Base-by-base conservation (phyloP, 768 basidiomycete species). In the Psilocybe cubensis region DNA sequence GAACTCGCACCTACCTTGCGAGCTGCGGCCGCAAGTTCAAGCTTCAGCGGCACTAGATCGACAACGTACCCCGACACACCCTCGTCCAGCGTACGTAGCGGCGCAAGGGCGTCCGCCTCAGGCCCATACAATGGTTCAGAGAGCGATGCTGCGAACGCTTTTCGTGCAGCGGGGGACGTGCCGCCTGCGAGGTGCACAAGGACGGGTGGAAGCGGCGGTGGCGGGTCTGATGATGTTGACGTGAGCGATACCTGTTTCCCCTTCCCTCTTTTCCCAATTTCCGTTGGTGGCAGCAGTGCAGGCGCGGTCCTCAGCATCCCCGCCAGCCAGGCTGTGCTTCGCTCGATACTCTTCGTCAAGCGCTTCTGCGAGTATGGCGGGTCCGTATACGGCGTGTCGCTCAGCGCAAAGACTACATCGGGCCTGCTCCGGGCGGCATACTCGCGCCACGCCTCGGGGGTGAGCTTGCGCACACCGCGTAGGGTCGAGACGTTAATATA, bases 311-410 rank as follows among this genome's bases (percentile, higher is more conserved):
- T 71, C 2, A 92, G 76, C 1, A 91, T 58, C 29, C 80, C 74
- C 0, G 78, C 70, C 0, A 93, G 70, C 92, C 92, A 94, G 0
- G 79, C 70, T 0, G 75, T 66, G 2, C 85, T 86, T 24, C 92
- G 80, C 42, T 92, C 88, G 51, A 92, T 80, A 64, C 87, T 87
- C 67, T 92, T 94, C 24, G 82, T 86, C 4, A 87, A 70, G 2
- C 92, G 84, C 61, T 90, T 93, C 66, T 94, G 92, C 3, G 91
- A 92, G 58, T 84, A 81, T 0, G 88, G 84, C 0, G 84, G 80
- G 3, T 74, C 60, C 0, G 88, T 88, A 66, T 83, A 85, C 0
- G 91, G 89, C 0, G 76, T 84, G 56, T 94, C 92, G 1, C 83
- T 78, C 14, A 94, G 76, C 0, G 91, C 85, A 48, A 91, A 76